A percentile compares a stretch with the other conserved stretches of the same genome.
phyloP scores from a whole-genome alignment of 192 early-diverging fungal species.

The Coemansia sp. region DNA sequence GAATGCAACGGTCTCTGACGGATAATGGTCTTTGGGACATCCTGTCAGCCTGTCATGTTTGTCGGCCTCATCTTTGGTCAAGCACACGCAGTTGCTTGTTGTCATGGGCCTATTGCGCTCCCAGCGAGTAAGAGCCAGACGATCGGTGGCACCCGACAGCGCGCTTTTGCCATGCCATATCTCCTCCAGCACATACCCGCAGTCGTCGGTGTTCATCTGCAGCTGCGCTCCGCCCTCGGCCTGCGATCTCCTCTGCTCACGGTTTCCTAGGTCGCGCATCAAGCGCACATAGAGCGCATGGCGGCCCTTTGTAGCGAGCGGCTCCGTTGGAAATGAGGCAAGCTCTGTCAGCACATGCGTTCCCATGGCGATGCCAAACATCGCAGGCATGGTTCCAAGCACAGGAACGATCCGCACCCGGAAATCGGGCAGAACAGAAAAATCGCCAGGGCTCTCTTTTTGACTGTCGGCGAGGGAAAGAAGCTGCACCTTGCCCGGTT shows the following conservation, averaged over 20 bases:
- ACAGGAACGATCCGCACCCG: constrained; percentile 83
- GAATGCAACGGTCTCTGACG: constrained; percentile 31
- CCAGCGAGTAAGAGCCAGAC: constrained; percentile 78
- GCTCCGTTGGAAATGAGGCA: constrained; percentile 66
- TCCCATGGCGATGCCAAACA: constrained; percentile 93
- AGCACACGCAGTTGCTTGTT: constrained; percentile 75
- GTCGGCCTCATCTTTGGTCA: constrained; percentile 81
- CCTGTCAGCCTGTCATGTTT: constrained; percentile 40
- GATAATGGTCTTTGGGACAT: constrained; percentile 37
- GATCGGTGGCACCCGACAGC: constrained; percentile 72
- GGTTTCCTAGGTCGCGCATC: constrained; percentile 69
- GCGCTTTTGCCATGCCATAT: constrained; percentile 81
- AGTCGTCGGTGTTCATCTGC: constrained; percentile 60
- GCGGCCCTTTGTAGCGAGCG: constrained; percentile 72
- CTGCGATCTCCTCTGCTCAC: constrained; percentile 43
- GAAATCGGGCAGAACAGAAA: constrained; percentile 91
- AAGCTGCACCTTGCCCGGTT: constrained; percentile 86
- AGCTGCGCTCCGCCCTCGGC: constrained; percentile 31
- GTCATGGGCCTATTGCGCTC: constrained; percentile 63
- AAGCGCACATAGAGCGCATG: constrained; percentile 71
- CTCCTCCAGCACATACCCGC: constrained; percentile 88
- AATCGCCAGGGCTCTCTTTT: constrained; percentile 82
- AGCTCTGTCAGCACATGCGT: constrained; percentile 76
- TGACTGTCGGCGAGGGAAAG: constrained; percentile 86
- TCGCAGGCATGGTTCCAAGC: constrained; percentile 86